Conservation (phyloP, 2,329 filamentous ascomycete genomes). For the Pseudogymnoascus sp. region DNA sequence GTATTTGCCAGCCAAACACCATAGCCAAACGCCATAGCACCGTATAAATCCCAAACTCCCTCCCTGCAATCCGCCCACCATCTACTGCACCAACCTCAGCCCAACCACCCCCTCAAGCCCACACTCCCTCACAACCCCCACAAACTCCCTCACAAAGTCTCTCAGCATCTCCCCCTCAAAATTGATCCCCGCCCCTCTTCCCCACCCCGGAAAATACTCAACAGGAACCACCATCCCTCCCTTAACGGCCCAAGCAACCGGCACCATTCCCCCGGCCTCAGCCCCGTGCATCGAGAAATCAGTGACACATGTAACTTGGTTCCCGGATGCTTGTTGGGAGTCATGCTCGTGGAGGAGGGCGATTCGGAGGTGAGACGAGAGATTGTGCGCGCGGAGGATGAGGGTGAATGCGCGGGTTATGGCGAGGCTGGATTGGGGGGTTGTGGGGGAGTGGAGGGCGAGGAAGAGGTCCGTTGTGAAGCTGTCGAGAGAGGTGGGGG, state of each 20-base stretch:
- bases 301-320: neutral
- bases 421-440: neutral
- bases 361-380: neutral
- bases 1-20: neutral
- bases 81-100: slow-evolving; percentile 1
- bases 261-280: neutral
- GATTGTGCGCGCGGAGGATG: neutral
- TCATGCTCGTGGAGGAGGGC: neutral
- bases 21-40: too few relatives aligned
- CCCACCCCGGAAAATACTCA: neutral
- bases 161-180: neutral
- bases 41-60: neutral
- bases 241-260: neutral
- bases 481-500: neutral
- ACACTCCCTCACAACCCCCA: neutral
- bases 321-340: neutral
- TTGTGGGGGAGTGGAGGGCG: neutral
- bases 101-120: slow-evolving; percentile 6
- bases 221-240: neutral
- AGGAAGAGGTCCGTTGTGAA: neutral
- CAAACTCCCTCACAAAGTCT: neutral
- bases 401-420: neutral
- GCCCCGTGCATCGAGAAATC: neutral
- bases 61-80: neutral
- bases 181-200: neutral